A percentile compares a stretch with the other conserved stretches of the same genome.
phyloP scores from a whole-genome alignment of 2,329 filamentous ascomycete species.

The Hypomyces rosellus region DNA sequence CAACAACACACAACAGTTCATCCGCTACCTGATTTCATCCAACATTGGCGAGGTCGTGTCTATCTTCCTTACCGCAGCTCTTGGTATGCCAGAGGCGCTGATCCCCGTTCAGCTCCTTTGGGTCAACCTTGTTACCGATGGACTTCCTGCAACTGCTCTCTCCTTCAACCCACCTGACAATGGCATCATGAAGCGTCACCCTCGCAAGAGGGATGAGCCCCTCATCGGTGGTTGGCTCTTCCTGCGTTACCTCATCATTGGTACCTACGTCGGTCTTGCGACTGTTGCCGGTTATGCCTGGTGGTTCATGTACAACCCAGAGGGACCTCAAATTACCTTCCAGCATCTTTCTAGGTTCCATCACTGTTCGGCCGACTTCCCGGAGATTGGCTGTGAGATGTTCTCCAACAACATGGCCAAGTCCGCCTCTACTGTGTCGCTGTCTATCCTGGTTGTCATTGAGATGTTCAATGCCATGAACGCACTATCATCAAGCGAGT shows the following conservation, averaged over 20 bases:
- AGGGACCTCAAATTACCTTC: conserved; percentile 87
- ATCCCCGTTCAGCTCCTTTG: conserved; percentile 96
- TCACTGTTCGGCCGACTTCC: conserved; percentile 77
- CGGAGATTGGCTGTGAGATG: conserved; percentile 87
- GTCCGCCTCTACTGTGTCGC: conserved; percentile 84
- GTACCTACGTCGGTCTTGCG: conserved; percentile 87
- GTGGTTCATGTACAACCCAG: conserved; percentile 97
- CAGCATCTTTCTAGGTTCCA: conserved; percentile 90
- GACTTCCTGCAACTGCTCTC: conserved; percentile 88
- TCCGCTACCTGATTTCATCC: conserved; percentile 96
- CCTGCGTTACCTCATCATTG: conserved; percentile 94
- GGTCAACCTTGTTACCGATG: conserved; percentile 98
- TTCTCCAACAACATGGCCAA: conserved; percentile 82
- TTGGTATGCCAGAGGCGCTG: conserved; percentile 95
- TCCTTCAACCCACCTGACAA: conserved; percentile 99
- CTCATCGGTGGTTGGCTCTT: conserved; percentile 95
- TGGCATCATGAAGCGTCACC: conserved; percentile 91
- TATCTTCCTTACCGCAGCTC: conserved; percentile 92
- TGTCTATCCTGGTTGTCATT: conserved; percentile 90
- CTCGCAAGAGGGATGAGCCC: conserved; percentile 84
- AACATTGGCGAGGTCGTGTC: conserved; percentile 99
- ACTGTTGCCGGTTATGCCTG: conserved; percentile 98
- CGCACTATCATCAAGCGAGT: conserved; percentile 90
- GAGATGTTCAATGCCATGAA: conserved; percentile 99
- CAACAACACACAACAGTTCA: conserved; percentile 99